Evolutionary conservation across 1,139 yeast genomes (phyloP).

Genomic region (Protomyces inouyei): DNA sequence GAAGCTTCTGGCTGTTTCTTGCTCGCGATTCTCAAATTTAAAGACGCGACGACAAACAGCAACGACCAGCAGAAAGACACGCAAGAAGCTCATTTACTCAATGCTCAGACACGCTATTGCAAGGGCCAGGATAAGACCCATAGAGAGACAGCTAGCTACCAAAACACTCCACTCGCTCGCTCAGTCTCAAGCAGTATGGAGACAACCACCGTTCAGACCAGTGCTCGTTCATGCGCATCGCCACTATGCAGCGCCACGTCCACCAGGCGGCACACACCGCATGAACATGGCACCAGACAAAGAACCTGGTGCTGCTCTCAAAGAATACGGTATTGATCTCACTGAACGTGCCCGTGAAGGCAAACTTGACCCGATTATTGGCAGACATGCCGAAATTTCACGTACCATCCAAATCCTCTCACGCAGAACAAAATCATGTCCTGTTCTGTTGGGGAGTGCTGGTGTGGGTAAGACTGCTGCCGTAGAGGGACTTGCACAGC

Average conservation of each 20-base stretch:
- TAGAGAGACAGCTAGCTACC: too few relatives aligned
- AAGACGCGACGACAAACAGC: too few relatives aligned
- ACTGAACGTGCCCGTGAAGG: conserved; percentile 85
- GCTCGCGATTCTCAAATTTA: too few relatives aligned
- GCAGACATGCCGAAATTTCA: conserved; percentile 90
- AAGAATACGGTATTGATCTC: conserved; percentile 79
- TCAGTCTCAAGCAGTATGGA: too few relatives aligned
- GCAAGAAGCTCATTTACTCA: too few relatives aligned
- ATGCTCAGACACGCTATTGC: too few relatives aligned
- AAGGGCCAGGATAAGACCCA: too few relatives aligned
- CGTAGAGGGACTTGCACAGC: conserved; percentile 92
- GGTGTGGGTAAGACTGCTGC: conserved; percentile 98
- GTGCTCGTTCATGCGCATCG: neutral
- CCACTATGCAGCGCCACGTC: conserved; percentile 24
- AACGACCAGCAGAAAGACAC: too few relatives aligned
- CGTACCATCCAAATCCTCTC: conserved; percentile 88
- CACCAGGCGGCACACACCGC: conserved; percentile 29
- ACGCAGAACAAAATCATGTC: conserved; percentile 88
- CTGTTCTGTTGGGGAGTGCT: conserved; percentile 88
- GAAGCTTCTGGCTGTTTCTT: neutral
- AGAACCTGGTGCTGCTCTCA: conserved; percentile 61
- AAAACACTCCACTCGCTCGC: too few relatives aligned
- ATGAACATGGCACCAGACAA: conserved; percentile 33
- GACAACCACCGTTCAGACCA: too few relatives aligned
- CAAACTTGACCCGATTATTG: conserved; percentile 92